phyloP scores from a whole-genome alignment of 2,329 filamentous ascomycete species.

The Boeremia exigua region DNA sequence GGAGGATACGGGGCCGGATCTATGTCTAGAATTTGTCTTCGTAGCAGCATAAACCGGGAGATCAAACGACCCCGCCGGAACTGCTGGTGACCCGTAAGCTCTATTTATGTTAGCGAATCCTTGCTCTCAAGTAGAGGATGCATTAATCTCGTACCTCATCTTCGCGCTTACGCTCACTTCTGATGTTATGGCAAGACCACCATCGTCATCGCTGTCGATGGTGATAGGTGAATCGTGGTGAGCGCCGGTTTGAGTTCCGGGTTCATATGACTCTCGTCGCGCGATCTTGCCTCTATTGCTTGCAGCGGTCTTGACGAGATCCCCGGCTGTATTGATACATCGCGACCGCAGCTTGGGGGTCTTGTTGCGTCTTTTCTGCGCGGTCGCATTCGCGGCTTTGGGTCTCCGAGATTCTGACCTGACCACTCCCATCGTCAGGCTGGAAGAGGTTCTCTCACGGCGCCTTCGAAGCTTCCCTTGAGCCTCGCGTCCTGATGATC shows the following conservation, averaged over 20 bases:
- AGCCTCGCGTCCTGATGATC: neutral
- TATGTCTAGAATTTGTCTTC: neutral
- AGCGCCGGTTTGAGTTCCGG: conserved; percentile 4
- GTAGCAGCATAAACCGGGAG: neutral
- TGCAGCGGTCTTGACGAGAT: too few relatives aligned
- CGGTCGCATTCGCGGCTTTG: neutral
- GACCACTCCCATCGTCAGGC: neutral
- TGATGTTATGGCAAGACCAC: too few relatives aligned
- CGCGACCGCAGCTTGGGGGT: neutral
- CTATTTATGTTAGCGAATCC: neutral
- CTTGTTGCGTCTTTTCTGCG: conserved; percentile 1
- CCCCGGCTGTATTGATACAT: neutral
- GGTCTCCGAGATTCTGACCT: neutral
- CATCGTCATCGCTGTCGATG: conserved; percentile 16
- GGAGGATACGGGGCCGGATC: neutral
- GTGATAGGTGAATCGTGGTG: conserved; percentile 12
- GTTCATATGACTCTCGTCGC: neutral
- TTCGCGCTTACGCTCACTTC: neutral
- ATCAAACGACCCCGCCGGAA: too few relatives aligned
- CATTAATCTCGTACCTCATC: neutral
- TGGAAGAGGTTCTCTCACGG: neutral
- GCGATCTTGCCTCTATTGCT: neutral
- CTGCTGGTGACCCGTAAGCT: neutral
- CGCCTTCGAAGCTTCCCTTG: neutral
- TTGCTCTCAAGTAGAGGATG: neutral